Conservation (phyloP, 352 stramenopile species). For the Globisporangium heterothallicum region DNA sequence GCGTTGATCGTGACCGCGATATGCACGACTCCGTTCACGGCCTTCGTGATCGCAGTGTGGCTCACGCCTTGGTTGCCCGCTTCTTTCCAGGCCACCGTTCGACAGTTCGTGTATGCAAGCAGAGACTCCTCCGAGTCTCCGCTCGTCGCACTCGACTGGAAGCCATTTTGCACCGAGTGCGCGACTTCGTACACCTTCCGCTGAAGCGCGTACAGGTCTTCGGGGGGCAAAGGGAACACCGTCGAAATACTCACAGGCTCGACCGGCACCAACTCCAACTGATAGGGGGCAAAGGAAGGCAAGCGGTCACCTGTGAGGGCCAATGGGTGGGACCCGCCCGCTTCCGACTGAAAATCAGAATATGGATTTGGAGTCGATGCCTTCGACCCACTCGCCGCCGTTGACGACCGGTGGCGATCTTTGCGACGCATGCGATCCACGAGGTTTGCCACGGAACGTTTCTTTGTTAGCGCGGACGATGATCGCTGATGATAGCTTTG, state of each 20-base stretch:
- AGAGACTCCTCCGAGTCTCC: conserved; percentile 33
- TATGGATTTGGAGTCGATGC: conserved; percentile 13
- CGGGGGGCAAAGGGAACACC: conserved; percentile 41
- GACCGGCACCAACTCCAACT: conserved; percentile 30
- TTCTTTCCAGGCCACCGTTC: conserved; percentile 37
- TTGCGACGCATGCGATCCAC: conserved; percentile 16
- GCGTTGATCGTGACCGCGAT: conserved; percentile 42
- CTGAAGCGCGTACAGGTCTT: conserved; percentile 43
- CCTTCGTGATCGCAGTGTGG: conserved; percentile 39
- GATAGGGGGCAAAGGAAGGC: conserved; percentile 10
- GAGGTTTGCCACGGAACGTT: conserved; percentile 10
- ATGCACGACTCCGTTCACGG: conserved; percentile 42
- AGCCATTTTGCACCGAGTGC: conserved; percentile 39
- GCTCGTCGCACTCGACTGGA: conserved; percentile 30
- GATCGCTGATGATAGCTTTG: conserved; percentile 4
- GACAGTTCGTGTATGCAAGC: conserved; percentile 44
- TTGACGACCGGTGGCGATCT: conserved; percentile 14
- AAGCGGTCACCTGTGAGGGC: conserved; percentile 9
- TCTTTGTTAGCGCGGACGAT: conserved; percentile 13
- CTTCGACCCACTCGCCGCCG: neutral
- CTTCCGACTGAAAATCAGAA: conserved; percentile 16
- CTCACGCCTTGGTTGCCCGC: conserved; percentile 25
- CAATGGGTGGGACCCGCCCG: conserved; percentile 8
- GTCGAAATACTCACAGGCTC: conserved; percentile 45
- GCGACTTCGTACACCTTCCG: conserved; percentile 50